Evolutionary conservation across 1,139 yeast genomes (phyloP).

Genomic region (Candida sojae): DNA sequence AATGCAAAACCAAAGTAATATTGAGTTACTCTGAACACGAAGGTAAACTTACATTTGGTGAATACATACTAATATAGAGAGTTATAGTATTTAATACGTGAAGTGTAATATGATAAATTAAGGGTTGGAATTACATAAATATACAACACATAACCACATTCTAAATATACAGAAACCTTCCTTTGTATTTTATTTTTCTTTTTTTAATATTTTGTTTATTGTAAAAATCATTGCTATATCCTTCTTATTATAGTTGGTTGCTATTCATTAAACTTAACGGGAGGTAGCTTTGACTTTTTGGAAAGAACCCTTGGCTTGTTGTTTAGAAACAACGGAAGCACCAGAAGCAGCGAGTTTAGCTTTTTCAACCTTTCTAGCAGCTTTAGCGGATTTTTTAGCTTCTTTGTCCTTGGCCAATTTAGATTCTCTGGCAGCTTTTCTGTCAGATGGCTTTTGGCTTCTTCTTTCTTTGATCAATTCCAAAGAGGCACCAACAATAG

Average conservation of each 20-base stretch:
- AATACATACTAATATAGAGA: constrained; percentile 21
- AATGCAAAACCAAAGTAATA: constrained; percentile 22
- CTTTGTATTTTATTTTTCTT: constrained; percentile 11
- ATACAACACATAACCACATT: constrained; percentile 7
- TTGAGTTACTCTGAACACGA: constrained; percentile 24
- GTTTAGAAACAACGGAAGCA: constrained; percentile 68
- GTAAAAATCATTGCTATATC: constrained; percentile 2
- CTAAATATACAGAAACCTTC: constrained; percentile 12
- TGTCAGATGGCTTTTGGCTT: constrained; percentile 91
- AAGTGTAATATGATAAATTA: no score
- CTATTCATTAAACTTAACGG: constrained; percentile 59
- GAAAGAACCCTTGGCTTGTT: constrained; percentile 92
- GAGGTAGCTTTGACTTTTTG: constrained; percentile 95
- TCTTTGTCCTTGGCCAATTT: constrained; percentile 92
- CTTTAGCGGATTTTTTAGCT: constrained; percentile 91
- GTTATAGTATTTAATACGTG: not conserved
- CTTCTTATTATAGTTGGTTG: constrained; percentile 6
- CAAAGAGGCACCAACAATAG: constrained; percentile 98
- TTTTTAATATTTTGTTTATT: not conserved
- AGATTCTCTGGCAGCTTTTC: constrained; percentile 96
- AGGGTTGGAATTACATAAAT: constrained; percentile 1
- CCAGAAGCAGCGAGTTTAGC: constrained; percentile 82
- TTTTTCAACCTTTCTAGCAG: constrained; percentile 92
- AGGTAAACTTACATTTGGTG: constrained; percentile 38
- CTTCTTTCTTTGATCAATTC: constrained; percentile 99